phyloP scores from a whole-genome alignment of 805 yeast species.

The Kuraishia borneana region DNA sequence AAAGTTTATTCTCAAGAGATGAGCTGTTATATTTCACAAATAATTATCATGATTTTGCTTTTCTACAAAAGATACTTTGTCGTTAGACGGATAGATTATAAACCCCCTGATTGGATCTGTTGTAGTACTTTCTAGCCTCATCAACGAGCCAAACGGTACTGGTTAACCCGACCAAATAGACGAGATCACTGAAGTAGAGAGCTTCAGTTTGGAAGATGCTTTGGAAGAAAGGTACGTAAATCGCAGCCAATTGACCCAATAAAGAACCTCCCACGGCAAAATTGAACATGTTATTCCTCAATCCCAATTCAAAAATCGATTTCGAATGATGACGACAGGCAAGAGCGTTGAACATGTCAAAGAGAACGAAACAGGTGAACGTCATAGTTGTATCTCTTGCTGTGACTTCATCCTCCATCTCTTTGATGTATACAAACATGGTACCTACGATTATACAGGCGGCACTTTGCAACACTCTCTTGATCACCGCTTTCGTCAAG shows the following conservation, averaged over 20 bases:
- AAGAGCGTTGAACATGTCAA: constrained; percentile 94
- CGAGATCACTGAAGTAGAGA: constrained; percentile 55
- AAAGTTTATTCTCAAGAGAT: no score
- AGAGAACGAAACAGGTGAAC: constrained; percentile 90
- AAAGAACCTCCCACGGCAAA: constrained; percentile 83
- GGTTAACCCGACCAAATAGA: constrained; percentile 49
- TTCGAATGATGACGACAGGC: constrained; percentile 84
- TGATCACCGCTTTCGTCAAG: constrained; percentile 56
- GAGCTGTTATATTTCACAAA: no score
- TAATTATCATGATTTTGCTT: no score
- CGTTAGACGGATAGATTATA: no score
- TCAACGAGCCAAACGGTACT: constrained; percentile 82
- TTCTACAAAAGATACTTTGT: no score
- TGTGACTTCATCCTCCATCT: constrained; percentile 80
- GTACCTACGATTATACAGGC: constrained; percentile 75
- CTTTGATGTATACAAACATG: constrained; percentile 71
- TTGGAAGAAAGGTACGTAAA: constrained; percentile 90
- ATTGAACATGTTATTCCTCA: constrained; percentile 83
- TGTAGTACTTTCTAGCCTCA: constrained; percentile 56
- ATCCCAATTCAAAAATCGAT: constrained; percentile 73
- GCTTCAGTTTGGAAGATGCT: constrained; percentile 92
- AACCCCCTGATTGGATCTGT: neutral
- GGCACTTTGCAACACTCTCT: constrained; percentile 70
- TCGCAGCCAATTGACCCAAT: constrained; percentile 85
- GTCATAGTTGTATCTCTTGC: constrained; percentile 99